Conservation (phyloP, 805 yeast genomes). For the Candida vaughaniae region DNA sequence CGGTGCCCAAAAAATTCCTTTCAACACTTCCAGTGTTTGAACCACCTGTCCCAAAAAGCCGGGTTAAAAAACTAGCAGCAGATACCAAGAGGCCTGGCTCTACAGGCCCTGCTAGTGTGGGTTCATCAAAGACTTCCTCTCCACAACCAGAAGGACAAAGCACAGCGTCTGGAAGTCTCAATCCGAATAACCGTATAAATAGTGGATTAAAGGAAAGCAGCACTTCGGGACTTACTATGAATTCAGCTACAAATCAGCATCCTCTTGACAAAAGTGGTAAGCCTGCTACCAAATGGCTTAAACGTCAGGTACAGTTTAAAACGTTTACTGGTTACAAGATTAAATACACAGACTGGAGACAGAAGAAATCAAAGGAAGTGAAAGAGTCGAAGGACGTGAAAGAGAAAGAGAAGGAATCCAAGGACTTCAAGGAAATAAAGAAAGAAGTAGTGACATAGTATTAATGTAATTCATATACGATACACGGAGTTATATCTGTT, state of each 20-base stretch:
- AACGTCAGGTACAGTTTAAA: constrained; percentile 34
- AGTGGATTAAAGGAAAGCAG: constrained; percentile 40
- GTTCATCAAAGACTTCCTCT: constrained; percentile 25
- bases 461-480: too few relatives aligned
- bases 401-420: background rate
- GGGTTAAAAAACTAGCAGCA: constrained; percentile 30
- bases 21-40: constrained; percentile 34
- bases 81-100: constrained; percentile 24
- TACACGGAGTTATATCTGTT: too few relatives aligned
- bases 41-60: constrained; percentile 29
- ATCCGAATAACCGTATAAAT: constrained; percentile 26
- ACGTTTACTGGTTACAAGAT: constrained; percentile 45
- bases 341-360: constrained; percentile 20
- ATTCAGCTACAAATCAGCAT: constrained; percentile 26
- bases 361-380: constrained; percentile 15
- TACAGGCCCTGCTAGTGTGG: background rate
- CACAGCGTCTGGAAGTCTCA: constrained; percentile 4
- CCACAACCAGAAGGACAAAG: constrained; percentile 20
- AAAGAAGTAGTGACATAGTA: background rate
- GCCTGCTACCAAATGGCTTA: constrained; percentile 34
- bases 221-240: constrained; percentile 42
- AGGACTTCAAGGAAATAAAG: background rate
- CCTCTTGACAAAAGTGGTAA: constrained; percentile 36
- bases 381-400: constrained; percentile 4
- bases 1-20: constrained; percentile 29